Percentiles rank a stretch among this genome's conserved stretches.
These are phyloP conservation scores for Phialophora expanda DNA, from an alignment of 2,329 filamentous ascomycete species.

Conservation along the genomic window DNA sequence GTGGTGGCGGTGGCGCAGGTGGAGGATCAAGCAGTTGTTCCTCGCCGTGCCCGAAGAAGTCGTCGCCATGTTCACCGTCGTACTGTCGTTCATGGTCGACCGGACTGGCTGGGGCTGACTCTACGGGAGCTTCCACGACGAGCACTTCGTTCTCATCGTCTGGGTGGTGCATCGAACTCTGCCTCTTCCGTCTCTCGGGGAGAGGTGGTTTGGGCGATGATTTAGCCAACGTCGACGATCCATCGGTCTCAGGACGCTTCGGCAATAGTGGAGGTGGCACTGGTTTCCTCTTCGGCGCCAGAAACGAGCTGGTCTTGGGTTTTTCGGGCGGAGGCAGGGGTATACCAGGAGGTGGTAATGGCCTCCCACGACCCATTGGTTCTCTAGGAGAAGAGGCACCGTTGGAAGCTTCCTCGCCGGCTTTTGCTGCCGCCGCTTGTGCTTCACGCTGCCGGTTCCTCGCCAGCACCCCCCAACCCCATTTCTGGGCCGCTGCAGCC, in stretches of 20 bases:
- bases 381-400: slow-evolving; percentile 59
- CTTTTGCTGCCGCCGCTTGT: slow-evolving; percentile 46
- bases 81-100: slow-evolving; percentile 35
- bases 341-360: slow-evolving; percentile 78
- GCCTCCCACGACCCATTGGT: slow-evolving; percentile 82
- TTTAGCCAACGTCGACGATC: slow-evolving; percentile 37
- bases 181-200: slow-evolving; percentile 54
- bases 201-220: slow-evolving; percentile 45
- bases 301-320: slow-evolving; percentile 62
- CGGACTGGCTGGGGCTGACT: slow-evolving; percentile 65
- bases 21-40: neutral
- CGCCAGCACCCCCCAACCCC: slow-evolving; percentile 59
- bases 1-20: neutral
- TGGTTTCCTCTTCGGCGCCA: slow-evolving; percentile 69
- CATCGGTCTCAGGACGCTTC: slow-evolving; percentile 41
- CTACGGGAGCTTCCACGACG: slow-evolving; percentile 68
- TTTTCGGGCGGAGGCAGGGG: slow-evolving; percentile 74
- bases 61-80: slow-evolving; percentile 29
- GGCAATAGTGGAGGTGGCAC: slow-evolving; percentile 53
- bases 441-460: slow-evolving; percentile 43
- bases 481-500: slow-evolving; percentile 64
- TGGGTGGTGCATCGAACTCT: slow-evolving; percentile 42
- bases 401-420: slow-evolving; percentile 46
- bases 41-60: slow-evolving; percentile 40
- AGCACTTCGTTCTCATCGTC: slow-evolving; percentile 58